Percentiles rank a stretch among this genome's conserved stretches.
Evolutionary conservation across 495 filamentous ascomycete genomes (phyloP).

Genomic region (Cladorrhinum samala): DNA sequence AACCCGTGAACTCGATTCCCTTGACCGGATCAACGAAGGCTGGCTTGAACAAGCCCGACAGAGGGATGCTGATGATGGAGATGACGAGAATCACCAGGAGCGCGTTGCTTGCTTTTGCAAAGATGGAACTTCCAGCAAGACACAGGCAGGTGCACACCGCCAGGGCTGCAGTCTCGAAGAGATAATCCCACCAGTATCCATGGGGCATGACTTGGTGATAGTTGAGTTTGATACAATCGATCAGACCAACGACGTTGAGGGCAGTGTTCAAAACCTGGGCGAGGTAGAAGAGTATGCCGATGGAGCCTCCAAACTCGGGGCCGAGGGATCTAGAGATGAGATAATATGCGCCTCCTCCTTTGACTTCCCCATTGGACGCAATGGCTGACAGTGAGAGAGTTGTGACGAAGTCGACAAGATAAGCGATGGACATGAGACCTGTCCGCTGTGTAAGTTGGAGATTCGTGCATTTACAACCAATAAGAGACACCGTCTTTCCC

Average conservation of each 20-base stretch:
- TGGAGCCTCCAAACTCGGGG: constrained; percentile 87
- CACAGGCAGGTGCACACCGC: constrained; percentile 71
- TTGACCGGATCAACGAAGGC: constrained; percentile 58
- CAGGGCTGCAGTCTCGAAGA: constrained; percentile 69
- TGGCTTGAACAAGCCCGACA: constrained; percentile 60
- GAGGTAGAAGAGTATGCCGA: constrained; percentile 83
- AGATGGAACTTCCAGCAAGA: constrained; percentile 72
- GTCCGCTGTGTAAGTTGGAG: background rate
- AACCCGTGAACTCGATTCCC: constrained; percentile 70
- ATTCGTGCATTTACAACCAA: background rate
- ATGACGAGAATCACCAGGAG: constrained; percentile 68
- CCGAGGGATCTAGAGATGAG: constrained; percentile 81
- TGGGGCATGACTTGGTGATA: constrained; percentile 66
- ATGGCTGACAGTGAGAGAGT: constrained; percentile 84
- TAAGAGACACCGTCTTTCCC: no score
- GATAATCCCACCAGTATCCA: constrained; percentile 70
- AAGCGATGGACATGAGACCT: constrained; percentile 67
- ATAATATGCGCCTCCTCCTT: constrained; percentile 84
- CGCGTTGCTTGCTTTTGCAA: constrained; percentile 72
- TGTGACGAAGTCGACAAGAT: constrained; percentile 74
- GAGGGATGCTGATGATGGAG: constrained; percentile 74
- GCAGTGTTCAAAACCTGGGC: constrained; percentile 81
- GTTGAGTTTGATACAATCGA: constrained; percentile 76
- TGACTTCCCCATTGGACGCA: constrained; percentile 83
- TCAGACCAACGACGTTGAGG: constrained; percentile 81